Evolutionary conservation across 148 eudicot genomes (phyloP), one percentile per base, ranked within the genome.

Genomic region (Mesembryanthemum crystallinum): DNA sequence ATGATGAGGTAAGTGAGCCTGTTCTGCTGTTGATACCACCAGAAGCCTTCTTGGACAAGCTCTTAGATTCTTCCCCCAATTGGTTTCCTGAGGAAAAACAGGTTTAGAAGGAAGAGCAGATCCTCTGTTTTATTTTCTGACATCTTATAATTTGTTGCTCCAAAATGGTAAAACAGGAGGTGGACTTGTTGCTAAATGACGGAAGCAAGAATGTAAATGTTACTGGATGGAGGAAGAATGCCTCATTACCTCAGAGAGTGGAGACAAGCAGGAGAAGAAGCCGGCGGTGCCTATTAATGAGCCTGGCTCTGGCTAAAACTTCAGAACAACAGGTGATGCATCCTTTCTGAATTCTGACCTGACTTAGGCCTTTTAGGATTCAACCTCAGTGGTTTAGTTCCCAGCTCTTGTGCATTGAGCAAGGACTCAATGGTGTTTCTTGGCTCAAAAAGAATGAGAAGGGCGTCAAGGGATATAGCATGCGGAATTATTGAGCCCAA

Each of bases 171-270:
- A 49, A 73, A 75, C 91, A 95, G 99, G 99, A 95, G 85, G 99
- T 95, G 60, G 99, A 95, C 82, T 86, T 95, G 83, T 81, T 95
- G 81, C 85, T 92, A 62, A 95, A 95, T 88, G 99, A 95, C 86
- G 99, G 99, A 67, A 95, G 99, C 87, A 95, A 95, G 85, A 97
- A 95, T 78, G 82, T 92, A 64, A 92, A 91, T 84, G 99, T 88
- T 69, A 73, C 82, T 45, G 88, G 85, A 39, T 95, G 99, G 99
- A 90, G 96, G 84, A 95, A 86, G 80, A 85, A 87, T 87, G 82
- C 83, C 69, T 77, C 87, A 72, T 83, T 95, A 70, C 82, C 96
- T 76, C 85, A 83, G 69, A 87, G 99, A 82, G 98, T 95, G 73
- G 97, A 95, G 82, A 74, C 88, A 81, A 95, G 99, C 77, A 89